Percentiles rank a stretch among this genome's conserved stretches.
Evolutionary conservation across 192 early-diverging fungal genomes (phyloP).

Genomic region (Backusella circina): DNA sequence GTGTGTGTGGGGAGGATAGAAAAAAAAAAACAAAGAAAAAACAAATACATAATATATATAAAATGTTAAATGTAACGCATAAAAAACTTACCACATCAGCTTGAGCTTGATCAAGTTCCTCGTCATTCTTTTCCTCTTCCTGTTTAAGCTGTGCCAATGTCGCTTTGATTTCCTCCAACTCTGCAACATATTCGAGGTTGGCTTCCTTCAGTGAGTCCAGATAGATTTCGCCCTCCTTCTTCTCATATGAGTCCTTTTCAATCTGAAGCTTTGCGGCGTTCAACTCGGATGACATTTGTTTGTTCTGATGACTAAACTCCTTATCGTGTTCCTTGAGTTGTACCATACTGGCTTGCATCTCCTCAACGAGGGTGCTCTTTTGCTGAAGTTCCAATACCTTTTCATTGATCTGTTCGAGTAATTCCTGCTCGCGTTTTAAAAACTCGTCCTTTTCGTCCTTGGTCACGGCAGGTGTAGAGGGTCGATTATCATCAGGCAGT

Average conservation of each 20-base stretch:
- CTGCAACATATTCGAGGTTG: conserved; percentile 70
- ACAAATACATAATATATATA: background rate
- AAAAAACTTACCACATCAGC: conserved; percentile 24
- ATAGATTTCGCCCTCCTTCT: conserved; percentile 83
- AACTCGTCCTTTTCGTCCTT: conserved; percentile 95
- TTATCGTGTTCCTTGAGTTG: conserved; percentile 64
- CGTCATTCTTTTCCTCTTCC: conserved; percentile 73
- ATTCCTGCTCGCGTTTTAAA: conserved; percentile 91
- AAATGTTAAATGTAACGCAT: background rate
- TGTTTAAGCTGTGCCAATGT: conserved; percentile 48
- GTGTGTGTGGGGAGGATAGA: background rate
- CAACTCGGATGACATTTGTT: conserved; percentile 62
- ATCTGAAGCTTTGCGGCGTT: conserved; percentile 77
- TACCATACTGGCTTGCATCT: conserved; percentile 71
- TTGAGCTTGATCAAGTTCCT: conserved; percentile 75
- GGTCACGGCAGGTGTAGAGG: conserved; percentile 71
- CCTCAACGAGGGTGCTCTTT: conserved; percentile 49
- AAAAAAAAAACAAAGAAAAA: background rate
- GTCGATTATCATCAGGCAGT: conserved; percentile 40
- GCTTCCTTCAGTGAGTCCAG: conserved; percentile 86
- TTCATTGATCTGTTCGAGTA: conserved; percentile 87
- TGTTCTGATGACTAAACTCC: conserved; percentile 60
- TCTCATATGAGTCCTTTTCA: conserved; percentile 84
- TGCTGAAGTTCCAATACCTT: conserved; percentile 79
- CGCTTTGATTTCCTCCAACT: conserved; percentile 75